Evolutionary conservation across 2,329 filamentous ascomycete species (phyloP), one percentile per base, ranked within the genome.

Genomic region (Hypoxylon sp.): DNA sequence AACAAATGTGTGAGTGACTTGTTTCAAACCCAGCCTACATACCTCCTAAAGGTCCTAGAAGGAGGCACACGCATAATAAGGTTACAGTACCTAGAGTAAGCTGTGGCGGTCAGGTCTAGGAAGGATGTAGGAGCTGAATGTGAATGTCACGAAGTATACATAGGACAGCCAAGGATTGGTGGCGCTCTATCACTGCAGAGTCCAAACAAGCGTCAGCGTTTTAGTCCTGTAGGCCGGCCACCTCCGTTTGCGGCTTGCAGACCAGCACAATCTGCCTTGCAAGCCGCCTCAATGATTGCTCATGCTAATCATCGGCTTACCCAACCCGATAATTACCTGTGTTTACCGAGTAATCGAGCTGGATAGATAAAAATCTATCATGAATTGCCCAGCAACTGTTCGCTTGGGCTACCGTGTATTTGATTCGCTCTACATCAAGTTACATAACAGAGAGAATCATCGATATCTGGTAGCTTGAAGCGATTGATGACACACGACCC

Each of bases 201-300:
- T 10, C 32, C 24, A 21, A 37, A 37, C 13, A 37, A 37, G 32
- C 32, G 32, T 11, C 32, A 13, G 32, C 32, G 32, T 15, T 37
- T 66, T 56, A 62, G 35, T 47, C 29, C 52, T 46, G 32, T 56
- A 54, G n/a, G n/a, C 21, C 32, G 46, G 44, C 46, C 35, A 15
- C 2, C 37, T 53, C 63, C 63, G 56, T 46, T 27, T 50, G 52
- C 7, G 37, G 44, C 37, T 42, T 42, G 21, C n/a, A 37, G 42
- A 29, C 17, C 47, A 42, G 35, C 35, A 60, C 19, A 63, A 48
- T 65, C 66, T 65, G 57, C 62, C 62, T 62, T 62, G 44, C 37
- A 29, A 66, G n/a, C 44, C 37, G 66, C 61, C 57, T 65, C 44
- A 21, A 44, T 39, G 19, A 51, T 54, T 50, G n/a, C 39, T 54